Conservation (phyloP, 176 grass and related monocot genomes). For the Ampelocalamus luodianensis region DNA sequence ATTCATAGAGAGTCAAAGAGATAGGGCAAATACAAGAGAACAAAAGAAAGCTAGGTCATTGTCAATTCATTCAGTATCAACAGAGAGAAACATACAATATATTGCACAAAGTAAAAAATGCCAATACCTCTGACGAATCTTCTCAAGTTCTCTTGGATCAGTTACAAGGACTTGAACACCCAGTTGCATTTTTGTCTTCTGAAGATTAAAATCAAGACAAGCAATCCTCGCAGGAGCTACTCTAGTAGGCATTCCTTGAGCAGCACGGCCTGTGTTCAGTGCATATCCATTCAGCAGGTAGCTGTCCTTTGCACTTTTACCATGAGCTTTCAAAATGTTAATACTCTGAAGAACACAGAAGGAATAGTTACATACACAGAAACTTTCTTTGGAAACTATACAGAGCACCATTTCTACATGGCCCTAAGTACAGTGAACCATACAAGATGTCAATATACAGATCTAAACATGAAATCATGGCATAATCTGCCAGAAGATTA, state of each 20-base stretch:
- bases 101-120: neutral
- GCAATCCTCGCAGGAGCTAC: slow-evolving; percentile 81
- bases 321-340: slow-evolving; percentile 96
- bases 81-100: neutral
- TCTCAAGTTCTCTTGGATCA: slow-evolving; percentile 91
- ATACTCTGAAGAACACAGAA: slow-evolving; percentile 62
- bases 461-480: neutral
- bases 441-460: neutral
- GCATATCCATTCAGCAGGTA: slow-evolving; percentile 90
- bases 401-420: neutral
- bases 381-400: neutral
- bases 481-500: neutral
- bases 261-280: slow-evolving; percentile 75
- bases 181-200: slow-evolving; percentile 98
- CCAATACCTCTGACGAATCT: slow-evolving; percentile 78
- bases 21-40: neutral
- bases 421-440: neutral
- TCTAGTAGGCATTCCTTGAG: slow-evolving; percentile 91
- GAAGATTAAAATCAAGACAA: slow-evolving; percentile 93
- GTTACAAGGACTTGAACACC: slow-evolving; percentile 89
- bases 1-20: neutral
- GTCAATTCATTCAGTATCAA: neutral
- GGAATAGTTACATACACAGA: neutral
- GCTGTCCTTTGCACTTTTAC: slow-evolving; percentile 79
- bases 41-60: neutral